These are phyloP conservation scores for Blastocladiella britannica DNA, from an alignment of 192 early-diverging fungal species.

Conservation along the genomic window DNA sequence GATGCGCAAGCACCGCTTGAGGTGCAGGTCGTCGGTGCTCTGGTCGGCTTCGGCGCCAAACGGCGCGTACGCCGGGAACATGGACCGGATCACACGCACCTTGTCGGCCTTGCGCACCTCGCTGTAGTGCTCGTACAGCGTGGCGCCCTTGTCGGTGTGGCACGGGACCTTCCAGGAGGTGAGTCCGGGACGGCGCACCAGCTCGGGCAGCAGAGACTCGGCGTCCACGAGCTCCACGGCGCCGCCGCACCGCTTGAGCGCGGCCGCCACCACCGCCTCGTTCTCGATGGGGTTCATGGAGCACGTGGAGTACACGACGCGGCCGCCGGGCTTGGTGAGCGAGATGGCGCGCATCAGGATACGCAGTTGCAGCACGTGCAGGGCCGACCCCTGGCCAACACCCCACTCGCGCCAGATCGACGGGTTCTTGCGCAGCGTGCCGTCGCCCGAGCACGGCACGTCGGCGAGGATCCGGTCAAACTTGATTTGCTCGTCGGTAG, in stretches of 20 bases:
- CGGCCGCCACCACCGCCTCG: slow-evolving; percentile 81
- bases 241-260: slow-evolving; percentile 40
- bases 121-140: slow-evolving; percentile 21
- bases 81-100: slow-evolving; percentile 17
- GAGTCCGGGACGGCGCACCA: slow-evolving; percentile 66
- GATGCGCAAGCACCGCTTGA: slow-evolving; percentile 67
- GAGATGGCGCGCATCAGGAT: slow-evolving; percentile 75
- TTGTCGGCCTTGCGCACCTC: slow-evolving; percentile 11
- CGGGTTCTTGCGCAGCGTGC: slow-evolving; percentile 88
- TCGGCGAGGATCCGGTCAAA: slow-evolving; percentile 96
- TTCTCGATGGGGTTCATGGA: slow-evolving; percentile 96
- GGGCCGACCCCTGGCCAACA: slow-evolving; percentile 43
- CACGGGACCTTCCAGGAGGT: slow-evolving; percentile 72
- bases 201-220: slow-evolving; percentile 46
- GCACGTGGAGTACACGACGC: slow-evolving; percentile 95
- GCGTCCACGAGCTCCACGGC: slow-evolving; percentile 75
- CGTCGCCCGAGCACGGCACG: slow-evolving; percentile 96
- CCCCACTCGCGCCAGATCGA: slow-evolving; percentile 79
- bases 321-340: slow-evolving; percentile 70
- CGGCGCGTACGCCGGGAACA: slow-evolving; percentile 49
- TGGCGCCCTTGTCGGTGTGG: slow-evolving; percentile 37
- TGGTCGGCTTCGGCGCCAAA: too few relatives aligned
- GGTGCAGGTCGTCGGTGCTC: slow-evolving; percentile 30
- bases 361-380: slow-evolving; percentile 68
- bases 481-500: slow-evolving; percentile 30